Conservation (phyloP, 768 basidiomycete genomes). For the Agrocybe pediades region DNA sequence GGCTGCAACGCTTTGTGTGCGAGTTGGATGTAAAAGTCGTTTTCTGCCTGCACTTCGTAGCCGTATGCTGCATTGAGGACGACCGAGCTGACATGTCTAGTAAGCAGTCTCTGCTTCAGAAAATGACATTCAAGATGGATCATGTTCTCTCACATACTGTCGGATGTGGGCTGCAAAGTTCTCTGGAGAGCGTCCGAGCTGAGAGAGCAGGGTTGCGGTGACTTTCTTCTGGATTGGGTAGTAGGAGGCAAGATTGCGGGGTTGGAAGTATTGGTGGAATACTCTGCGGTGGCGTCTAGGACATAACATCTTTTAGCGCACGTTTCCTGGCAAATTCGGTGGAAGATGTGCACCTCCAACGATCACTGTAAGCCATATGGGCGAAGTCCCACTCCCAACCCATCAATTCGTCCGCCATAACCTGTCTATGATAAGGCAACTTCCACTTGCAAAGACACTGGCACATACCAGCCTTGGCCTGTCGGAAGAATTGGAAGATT, state of each 20-base stretch:
- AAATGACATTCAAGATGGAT: neutral
- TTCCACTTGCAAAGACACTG: neutral
- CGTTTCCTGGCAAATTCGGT: neutral
- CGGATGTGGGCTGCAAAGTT: slow-evolving; percentile 28
- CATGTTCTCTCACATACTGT: slow-evolving; percentile 30
- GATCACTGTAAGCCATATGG: slow-evolving; percentile 27
- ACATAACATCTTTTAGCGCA: neutral
- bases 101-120: neutral
- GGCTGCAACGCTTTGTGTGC: slow-evolving; percentile 37
- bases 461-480: slow-evolving; percentile 32
- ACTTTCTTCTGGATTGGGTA: slow-evolving; percentile 25
- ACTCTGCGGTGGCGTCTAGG: slow-evolving; percentile 30
- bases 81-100: slow-evolving; percentile 31
- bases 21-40: slow-evolving; percentile 44
- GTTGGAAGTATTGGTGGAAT: slow-evolving; percentile 39
- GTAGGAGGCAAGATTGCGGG: slow-evolving; percentile 27
- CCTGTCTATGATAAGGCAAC: slow-evolving; percentile 10
- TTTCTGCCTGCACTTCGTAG: slow-evolving; percentile 32
- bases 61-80: slow-evolving; percentile 47
- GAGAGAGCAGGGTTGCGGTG: slow-evolving; percentile 23
- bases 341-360: slow-evolving; percentile 11
- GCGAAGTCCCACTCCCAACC: slow-evolving; percentile 33
- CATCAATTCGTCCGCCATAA: slow-evolving; percentile 29
- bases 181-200: slow-evolving; percentile 26
- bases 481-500: slow-evolving; percentile 47